Evolutionary conservation across 257 asterid species (phyloP).

Genomic region (Lycium barbarum): DNA sequence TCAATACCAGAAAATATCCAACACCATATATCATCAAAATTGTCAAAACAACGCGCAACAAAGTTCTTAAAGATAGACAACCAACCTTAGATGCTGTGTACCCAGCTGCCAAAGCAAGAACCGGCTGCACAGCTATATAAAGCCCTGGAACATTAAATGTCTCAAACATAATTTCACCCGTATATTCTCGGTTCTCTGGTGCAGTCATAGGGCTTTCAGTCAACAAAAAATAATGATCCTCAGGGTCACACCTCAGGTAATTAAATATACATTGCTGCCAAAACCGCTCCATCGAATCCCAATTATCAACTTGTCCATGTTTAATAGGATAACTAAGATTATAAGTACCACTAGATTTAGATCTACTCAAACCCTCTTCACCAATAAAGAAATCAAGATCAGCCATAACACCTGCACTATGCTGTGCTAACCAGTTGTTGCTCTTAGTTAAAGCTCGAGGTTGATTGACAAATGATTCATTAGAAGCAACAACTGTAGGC

Average conservation of each 20-base stretch:
- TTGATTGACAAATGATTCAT: conserved; percentile 81
- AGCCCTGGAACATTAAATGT: conserved; percentile 93
- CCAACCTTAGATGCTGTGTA: conserved; percentile 93
- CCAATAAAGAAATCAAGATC: conserved; percentile 93
- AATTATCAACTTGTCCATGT: conserved; percentile 90
- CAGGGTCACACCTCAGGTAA: conserved; percentile 92
- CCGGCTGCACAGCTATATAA: conserved; percentile 95
- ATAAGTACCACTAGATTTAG: conserved; percentile 65
- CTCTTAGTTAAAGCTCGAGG: conserved; percentile 67
- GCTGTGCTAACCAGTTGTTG: conserved; percentile 81
- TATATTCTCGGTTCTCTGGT: conserved; percentile 90
- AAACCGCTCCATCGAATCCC: conserved; percentile 98
- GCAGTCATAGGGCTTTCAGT: conserved; percentile 97
- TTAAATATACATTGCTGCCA: conserved; percentile 96
- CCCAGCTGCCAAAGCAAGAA: conserved; percentile 98
- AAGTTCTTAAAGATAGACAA: conserved; percentile 27
- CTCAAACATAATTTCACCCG: conserved; percentile 98
- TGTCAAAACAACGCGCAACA: conserved; percentile 28
- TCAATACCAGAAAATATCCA: conserved; percentile 19
- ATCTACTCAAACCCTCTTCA: conserved; percentile 81
- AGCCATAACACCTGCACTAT: conserved; percentile 96
- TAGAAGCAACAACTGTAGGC: conserved; percentile 86
- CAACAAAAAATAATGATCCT: conserved; percentile 91
- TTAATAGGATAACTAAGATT: conserved; percentile 79
- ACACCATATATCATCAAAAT: conserved; percentile 25